Evolutionary conservation across 768 basidiomycete species (phyloP), one percentile per base, ranked within the genome.

Genomic region (Mycena vulgaris): DNA sequence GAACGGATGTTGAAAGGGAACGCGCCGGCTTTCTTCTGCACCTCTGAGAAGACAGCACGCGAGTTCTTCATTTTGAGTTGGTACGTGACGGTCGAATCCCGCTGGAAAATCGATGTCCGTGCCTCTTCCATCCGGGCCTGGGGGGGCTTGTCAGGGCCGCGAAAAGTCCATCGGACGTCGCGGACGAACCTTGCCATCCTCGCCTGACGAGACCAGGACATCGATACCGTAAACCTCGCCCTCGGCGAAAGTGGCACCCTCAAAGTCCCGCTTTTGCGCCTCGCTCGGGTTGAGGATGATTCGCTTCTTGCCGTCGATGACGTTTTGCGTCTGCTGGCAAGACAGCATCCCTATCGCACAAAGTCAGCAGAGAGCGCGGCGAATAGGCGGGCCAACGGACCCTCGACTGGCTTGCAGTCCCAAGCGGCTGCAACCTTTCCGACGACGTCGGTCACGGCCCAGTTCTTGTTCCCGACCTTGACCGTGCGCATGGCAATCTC

Each of bases 61-160:
- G 96, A 97, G 72, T 94, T 97, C 86, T 97, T 98, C 91, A 97
- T 93, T 87, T 99, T 99, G 78, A 99, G 88, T 80, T 96, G 95
- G 83, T 99, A 99, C 45, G 94, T 97, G 68, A 95, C 89, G 9
- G 88, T 83, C 27, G 92, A 89, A 75, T 95, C 95, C 66, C 94
- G 89, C 80, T 98, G 96, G 88, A 94, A 98, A 79, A 99, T 91
- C 40, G 94, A 94, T 63, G 97, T 98, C 79, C 94, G 89, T 40
- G 94, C 92, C 77, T 97, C 95, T 82, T 96, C 95, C 48, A 91
- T 74, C 56, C 95, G 94, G 61, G 96, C 95, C 97, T 98, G 77
- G 13, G 63, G 55, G 21, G 45, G 59, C 53, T 31, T 52, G 19
- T 28, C 31, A 66, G 64, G 31, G 25, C n/a, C 48, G 49, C 59